phyloP scores from a whole-genome alignment of 192 early-diverging fungal species.

The Coemansia sp. region DNA sequence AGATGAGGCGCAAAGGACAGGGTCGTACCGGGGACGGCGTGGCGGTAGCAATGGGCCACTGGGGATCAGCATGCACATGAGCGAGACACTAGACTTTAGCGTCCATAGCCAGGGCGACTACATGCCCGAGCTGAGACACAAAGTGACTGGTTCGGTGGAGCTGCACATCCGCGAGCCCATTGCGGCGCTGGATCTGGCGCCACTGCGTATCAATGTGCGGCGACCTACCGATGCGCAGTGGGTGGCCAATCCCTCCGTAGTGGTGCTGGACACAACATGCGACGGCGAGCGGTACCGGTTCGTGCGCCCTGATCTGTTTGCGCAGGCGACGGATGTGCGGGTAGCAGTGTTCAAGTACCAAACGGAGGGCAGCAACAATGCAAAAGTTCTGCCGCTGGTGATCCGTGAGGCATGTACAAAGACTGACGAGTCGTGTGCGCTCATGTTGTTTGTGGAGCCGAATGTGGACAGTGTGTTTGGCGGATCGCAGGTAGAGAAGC shows the following conservation, averaged over 20 bases:
- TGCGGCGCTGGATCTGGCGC: slow-evolving; percentile 47
- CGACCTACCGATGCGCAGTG: slow-evolving; percentile 19
- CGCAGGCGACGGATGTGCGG: slow-evolving; percentile 19
- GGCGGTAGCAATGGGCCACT: slow-evolving; percentile 14
- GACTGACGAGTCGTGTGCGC: slow-evolving; percentile 7
- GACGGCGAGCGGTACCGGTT: slow-evolving; percentile 50
- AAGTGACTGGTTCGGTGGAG: slow-evolving; percentile 35
- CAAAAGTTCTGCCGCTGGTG: slow-evolving; percentile 16
- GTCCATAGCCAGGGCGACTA: not conserved
- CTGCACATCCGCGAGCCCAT: slow-evolving; percentile 30
- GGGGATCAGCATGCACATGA: slow-evolving; percentile 31
- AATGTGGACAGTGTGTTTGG: slow-evolving; percentile 20
- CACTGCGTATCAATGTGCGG: slow-evolving; percentile 43
- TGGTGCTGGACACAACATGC: slow-evolving; percentile 37
- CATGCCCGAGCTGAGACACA: slow-evolving; percentile 2
- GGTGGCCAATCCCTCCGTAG: slow-evolving; percentile 47
- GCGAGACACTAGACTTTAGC: slow-evolving; percentile 39
- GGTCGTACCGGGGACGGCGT: slow-evolving; percentile 2
- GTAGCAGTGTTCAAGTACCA: slow-evolving; percentile 51
- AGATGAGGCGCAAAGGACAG: not conserved
- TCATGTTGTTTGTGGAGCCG: slow-evolving; percentile 42
- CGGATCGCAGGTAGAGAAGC: slow-evolving; percentile 20
- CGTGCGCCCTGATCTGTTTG: slow-evolving; percentile 52
- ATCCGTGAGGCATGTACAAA: slow-evolving; percentile 7
- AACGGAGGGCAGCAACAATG: slow-evolving; percentile 2